phyloP scores from a whole-genome alignment of 768 basidiomycete species.

The Phylloporus rhodoxanthus region DNA sequence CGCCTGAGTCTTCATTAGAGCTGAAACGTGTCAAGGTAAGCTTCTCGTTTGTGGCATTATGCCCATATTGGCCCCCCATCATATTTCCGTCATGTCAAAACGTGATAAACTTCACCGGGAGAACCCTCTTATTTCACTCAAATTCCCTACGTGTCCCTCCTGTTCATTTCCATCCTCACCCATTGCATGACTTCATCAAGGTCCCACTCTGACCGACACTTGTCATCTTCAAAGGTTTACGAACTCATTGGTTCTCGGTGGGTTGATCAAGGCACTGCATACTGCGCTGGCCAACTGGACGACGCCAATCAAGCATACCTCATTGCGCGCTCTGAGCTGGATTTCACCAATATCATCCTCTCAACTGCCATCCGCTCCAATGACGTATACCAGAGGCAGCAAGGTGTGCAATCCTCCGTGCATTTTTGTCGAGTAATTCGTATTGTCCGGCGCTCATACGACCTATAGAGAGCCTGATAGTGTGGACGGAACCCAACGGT shows the following conservation, averaged over 20 bases:
- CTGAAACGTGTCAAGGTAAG: slow-evolving; percentile 82
- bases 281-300: slow-evolving; percentile 86
- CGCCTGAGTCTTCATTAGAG: slow-evolving; percentile 62
- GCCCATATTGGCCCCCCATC: slow-evolving; percentile 16
- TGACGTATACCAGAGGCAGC: slow-evolving; percentile 83
- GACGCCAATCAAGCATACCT: slow-evolving; percentile 73
- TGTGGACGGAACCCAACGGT: slow-evolving; percentile 96
- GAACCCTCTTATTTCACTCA: slow-evolving; percentile 14
- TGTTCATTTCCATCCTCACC: slow-evolving; percentile 18
- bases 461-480: slow-evolving; percentile 84
- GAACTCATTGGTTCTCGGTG: slow-evolving; percentile 86
- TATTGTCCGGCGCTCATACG: slow-evolving; percentile 9
- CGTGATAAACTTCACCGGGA: slow-evolving; percentile 14
- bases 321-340: slow-evolving; percentile 76
- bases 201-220: slow-evolving; percentile 26
- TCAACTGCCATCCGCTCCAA: slow-evolving; percentile 74
- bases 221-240: slow-evolving; percentile 65
- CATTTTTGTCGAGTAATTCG: slow-evolving; percentile 2
- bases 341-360: slow-evolving; percentile 66
- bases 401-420: slow-evolving; percentile 48
- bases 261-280: slow-evolving; percentile 96
- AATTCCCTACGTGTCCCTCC: slow-evolving; percentile 11
- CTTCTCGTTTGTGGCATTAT: slow-evolving; percentile 17
- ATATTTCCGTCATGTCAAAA: slow-evolving; percentile 24
- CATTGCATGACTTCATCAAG: slow-evolving; percentile 31